Percentiles rank a stretch among this genome's conserved stretches.
Evolutionary conservation across 164 flowering plant species (phyloP).

Genomic region (Magnolia officinalis): DNA sequence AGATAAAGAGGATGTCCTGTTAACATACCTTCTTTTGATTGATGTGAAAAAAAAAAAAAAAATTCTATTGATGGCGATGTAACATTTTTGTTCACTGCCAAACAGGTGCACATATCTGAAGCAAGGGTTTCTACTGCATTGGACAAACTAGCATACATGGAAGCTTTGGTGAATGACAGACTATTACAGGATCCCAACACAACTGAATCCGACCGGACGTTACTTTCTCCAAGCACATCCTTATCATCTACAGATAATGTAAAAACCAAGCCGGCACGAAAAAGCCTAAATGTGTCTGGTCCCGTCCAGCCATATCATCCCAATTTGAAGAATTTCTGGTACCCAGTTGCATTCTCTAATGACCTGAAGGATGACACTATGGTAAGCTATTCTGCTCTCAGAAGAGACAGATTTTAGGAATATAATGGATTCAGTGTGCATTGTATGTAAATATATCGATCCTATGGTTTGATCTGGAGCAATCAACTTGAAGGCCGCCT

Average conservation of each 20-base stretch:
- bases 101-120: conserved; percentile 95
- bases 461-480: neutral
- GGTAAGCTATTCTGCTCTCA: conserved; percentile 41
- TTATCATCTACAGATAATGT: conserved; percentile 23
- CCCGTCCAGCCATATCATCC: conserved; percentile 80
- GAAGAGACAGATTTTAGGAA: neutral
- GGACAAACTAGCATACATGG: conserved; percentile 97
- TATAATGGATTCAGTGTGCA: neutral
- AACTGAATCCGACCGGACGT: conserved; percentile 30
- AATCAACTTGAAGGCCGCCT: neutral
- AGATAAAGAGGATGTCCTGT: neutral
- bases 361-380: conserved; percentile 87
- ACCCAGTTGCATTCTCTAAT: conserved; percentile 85
- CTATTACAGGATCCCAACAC: conserved; percentile 57
- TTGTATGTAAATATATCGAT: neutral
- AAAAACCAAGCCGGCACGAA: conserved; percentile 38
- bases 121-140: conserved; percentile 86
- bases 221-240: conserved; percentile 52
- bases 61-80: neutral
- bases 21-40: neutral
- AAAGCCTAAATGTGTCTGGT: conserved; percentile 74
- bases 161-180: conserved; percentile 79
- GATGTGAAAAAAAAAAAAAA: neutral
- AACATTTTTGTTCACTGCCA: conserved; percentile 7
- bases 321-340: conserved; percentile 88